phyloP scores from a whole-genome alignment of 768 basidiomycete species.

The Lenzites betulinus region DNA sequence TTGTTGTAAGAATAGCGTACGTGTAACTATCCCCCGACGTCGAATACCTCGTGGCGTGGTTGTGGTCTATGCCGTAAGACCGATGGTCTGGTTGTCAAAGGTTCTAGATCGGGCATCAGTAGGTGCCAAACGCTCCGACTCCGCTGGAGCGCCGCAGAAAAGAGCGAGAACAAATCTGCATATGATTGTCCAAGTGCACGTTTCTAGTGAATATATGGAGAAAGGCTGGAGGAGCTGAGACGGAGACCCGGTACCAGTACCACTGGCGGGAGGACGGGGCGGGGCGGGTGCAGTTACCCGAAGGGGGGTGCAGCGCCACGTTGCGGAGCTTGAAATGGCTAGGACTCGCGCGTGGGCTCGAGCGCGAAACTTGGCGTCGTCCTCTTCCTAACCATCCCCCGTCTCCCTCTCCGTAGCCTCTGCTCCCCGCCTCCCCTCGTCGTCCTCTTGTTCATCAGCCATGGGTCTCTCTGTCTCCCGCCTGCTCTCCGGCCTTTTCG shows the following conservation, averaged over 20 bases:
- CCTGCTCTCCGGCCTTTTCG: slow-evolving; percentile 83
- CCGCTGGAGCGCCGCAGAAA: background rate
- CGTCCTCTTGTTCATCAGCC: slow-evolving; percentile 32
- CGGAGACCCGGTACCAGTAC: too few relatives aligned
- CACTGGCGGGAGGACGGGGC: background rate
- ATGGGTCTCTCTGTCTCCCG: slow-evolving; percentile 83
- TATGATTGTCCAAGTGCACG: too few relatives aligned
- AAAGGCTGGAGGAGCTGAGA: too few relatives aligned
- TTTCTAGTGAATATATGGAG: too few relatives aligned
- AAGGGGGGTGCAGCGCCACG: slow-evolving; percentile 20
- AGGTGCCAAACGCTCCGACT: background rate
- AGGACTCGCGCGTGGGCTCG: slow-evolving; percentile 20
- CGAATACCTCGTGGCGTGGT: background rate
- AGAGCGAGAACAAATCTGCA: too few relatives aligned
- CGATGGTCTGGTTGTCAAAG: background rate
- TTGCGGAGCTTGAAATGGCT: slow-evolving; percentile 29
- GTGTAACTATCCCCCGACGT: background rate
- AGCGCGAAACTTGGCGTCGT: slow-evolving; percentile 15
- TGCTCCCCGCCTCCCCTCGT: slow-evolving; percentile 17
- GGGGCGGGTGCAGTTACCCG: slow-evolving; percentile 3
- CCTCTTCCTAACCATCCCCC: slow-evolving; percentile 15
- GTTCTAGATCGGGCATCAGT: slow-evolving; percentile 3
- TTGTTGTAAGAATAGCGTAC: background rate
- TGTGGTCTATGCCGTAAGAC: slow-evolving; percentile 4
- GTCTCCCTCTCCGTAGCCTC: slow-evolving; percentile 17